Percentiles rank a stretch among this genome's conserved stretches.
These are phyloP conservation scores for Acacia pycnantha DNA, from an alignment of 331 rosid species.

Conservation along the genomic window DNA sequence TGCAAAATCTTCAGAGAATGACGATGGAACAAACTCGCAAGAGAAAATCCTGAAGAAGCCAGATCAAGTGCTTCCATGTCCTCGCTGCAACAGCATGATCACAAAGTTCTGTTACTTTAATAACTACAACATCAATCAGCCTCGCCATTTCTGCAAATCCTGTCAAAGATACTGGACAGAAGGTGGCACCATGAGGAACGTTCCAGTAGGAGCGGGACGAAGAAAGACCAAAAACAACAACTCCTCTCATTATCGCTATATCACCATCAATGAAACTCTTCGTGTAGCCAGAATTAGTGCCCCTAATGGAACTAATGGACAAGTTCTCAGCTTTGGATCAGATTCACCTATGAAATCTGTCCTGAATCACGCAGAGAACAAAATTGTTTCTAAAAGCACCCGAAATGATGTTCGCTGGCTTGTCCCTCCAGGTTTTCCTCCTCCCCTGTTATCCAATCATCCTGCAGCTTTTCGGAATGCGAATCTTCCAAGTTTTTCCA, in stretches of 20 bases:
- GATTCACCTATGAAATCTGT: conserved; percentile 55
- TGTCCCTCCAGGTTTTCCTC: conserved; percentile 60
- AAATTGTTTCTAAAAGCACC: conserved; percentile 36
- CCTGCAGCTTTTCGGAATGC: conserved; percentile 54
- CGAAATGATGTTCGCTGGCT: conserved; percentile 70
- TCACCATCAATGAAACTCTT: conserved; percentile 69
- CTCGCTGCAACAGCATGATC: conserved; percentile 90
- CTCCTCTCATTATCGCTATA: conserved; percentile 47
- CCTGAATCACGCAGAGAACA: conserved; percentile 45
- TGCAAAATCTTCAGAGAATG: conserved; percentile 24
- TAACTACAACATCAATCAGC: conserved; percentile 85
- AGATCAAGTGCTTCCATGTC: conserved; percentile 78
- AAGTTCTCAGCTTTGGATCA: conserved; percentile 69
- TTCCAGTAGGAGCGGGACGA: conserved; percentile 93
- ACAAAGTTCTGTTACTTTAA: conserved; percentile 92
- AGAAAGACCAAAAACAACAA: conserved; percentile 74
- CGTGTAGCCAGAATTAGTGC: conserved; percentile 57
- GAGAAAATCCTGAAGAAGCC: conserved; percentile 83
- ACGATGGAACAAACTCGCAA: conserved; percentile 39
- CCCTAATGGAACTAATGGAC: conserved; percentile 53
- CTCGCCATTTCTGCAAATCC: conserved; percentile 89
- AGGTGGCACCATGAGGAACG: conserved; percentile 90
- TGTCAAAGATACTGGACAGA: conserved; percentile 96
- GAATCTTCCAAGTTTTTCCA: conserved; percentile 61
- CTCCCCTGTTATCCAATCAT: conserved; percentile 43